Conservation (phyloP, 768 basidiomycete genomes). For the Kwoniella europaea region DNA sequence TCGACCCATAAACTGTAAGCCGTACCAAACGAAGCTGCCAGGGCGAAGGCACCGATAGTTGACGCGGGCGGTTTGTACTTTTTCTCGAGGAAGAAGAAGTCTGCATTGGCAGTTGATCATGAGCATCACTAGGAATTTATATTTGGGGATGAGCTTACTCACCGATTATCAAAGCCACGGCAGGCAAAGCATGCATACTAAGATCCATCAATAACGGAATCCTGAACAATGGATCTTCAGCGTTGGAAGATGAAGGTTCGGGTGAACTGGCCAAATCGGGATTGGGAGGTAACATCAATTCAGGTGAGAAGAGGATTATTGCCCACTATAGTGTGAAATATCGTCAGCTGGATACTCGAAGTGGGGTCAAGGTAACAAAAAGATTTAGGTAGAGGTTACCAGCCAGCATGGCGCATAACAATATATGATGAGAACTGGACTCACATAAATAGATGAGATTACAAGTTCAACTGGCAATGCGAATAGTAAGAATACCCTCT, state of each 20-base stretch:
- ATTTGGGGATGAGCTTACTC: constrained; percentile 13
- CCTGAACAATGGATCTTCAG: constrained; percentile 54
- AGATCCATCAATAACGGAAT: constrained; percentile 67
- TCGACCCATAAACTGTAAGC: constrained; percentile 74
- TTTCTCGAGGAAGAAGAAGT: constrained; percentile 72
- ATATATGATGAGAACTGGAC: constrained; percentile 6
- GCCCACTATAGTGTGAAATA: constrained; percentile 62
- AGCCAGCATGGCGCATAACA: too few species aligned
- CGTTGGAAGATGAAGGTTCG: constrained; percentile 38
- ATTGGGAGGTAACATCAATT: constrained; percentile 64
- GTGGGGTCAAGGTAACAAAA: too few species aligned
- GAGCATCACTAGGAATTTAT: not conserved
- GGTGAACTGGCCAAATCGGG: constrained; percentile 41
- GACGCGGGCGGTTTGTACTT: constrained; percentile 62
- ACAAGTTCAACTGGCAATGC: constrained; percentile 69
- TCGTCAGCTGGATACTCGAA: not conserved
- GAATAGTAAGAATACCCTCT: constrained; percentile 68
- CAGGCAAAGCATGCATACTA: constrained; percentile 70
- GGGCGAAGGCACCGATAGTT: constrained; percentile 54
- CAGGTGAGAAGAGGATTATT: constrained; percentile 65
- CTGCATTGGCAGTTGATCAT: constrained; percentile 21
- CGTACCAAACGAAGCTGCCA: constrained; percentile 56
- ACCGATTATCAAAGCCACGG: constrained; percentile 65
- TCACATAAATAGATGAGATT: constrained; percentile 67
- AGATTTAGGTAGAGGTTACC: too few species aligned